A percentile compares a stretch with the other conserved stretches of the same genome.
Evolutionary conservation across 768 basidiomycete genomes (phyloP).

Genomic region (Leucosporidium yakuticum): DNA sequence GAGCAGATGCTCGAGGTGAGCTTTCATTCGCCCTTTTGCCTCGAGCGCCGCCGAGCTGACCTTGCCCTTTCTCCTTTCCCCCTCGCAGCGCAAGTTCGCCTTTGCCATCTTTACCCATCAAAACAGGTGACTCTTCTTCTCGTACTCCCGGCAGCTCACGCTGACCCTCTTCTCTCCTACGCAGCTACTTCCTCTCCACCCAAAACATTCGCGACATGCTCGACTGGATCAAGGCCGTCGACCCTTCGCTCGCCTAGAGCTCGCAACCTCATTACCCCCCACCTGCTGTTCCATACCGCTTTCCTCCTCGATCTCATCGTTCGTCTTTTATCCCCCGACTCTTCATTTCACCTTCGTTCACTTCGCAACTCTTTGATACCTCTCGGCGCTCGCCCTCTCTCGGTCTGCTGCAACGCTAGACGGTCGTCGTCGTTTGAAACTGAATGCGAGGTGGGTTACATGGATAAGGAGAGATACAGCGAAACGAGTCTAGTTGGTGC

Average conservation of each 20-base stretch:
- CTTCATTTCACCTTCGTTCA: too few species aligned
- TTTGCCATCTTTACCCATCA: conserved; percentile 35
- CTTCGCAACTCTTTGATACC: too few species aligned
- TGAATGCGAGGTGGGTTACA: too few species aligned
- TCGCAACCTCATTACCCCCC: too few species aligned
- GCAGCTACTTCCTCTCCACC: conserved; percentile 33
- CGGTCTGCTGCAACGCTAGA: too few species aligned
- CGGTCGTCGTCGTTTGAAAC: too few species aligned
- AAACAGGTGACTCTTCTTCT: conserved; percentile 8
- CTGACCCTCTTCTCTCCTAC: not conserved
- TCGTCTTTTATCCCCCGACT: too few species aligned
- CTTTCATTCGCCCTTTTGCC: not conserved
- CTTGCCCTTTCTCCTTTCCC: not conserved
- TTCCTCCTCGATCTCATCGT: too few species aligned
- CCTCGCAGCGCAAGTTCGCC: conserved; percentile 29
- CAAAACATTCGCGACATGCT: conserved; percentile 22
- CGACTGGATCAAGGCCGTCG: conserved; percentile 31
- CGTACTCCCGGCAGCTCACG: not conserved
- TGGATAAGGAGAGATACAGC: too few species aligned
- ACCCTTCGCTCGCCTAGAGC: conserved; percentile 13
- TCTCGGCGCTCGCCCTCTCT: too few species aligned
- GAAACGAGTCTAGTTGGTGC: not conserved
- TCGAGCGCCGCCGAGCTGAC: not conserved
- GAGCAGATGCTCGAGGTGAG: conserved; percentile 47
- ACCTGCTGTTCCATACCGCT: too few species aligned